phyloP scores from a whole-genome alignment of 805 yeast genomes.

The Starmera dryadoides region DNA sequence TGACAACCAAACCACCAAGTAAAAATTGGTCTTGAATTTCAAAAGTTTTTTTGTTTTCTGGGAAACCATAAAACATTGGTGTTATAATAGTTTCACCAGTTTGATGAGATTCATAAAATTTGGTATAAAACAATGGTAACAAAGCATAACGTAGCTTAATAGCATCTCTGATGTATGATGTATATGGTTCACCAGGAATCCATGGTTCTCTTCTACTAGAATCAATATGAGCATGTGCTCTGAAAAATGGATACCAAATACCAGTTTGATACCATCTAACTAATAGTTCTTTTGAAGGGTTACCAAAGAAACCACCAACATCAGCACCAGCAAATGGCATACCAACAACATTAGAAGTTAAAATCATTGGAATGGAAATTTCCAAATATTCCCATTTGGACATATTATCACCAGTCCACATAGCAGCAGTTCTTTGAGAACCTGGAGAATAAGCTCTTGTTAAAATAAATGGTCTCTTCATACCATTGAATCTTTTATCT shows the following conservation, averaged over 20 bases:
- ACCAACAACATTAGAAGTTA: constrained; percentile 75
- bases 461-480: constrained; percentile 75
- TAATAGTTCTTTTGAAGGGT: constrained; percentile 75
- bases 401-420: constrained; percentile 98
- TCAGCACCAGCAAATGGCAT: constrained; percentile 95
- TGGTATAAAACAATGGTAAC: constrained; percentile 75
- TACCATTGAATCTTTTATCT: constrained; percentile 36
- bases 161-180: constrained; percentile 59
- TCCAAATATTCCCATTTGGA: constrained; percentile 86
- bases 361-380: constrained; percentile 79
- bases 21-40: constrained; percentile 78
- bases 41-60: constrained; percentile 39
- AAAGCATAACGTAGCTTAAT: constrained; percentile 66
- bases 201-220: constrained; percentile 91
- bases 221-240: constrained; percentile 96
- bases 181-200: constrained; percentile 70
- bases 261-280: constrained; percentile 97
- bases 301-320: constrained; percentile 93
- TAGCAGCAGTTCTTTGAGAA: constrained; percentile 83
- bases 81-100: constrained; percentile 64
- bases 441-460: constrained; percentile 89
- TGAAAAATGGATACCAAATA: constrained; percentile 91
- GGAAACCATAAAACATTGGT: constrained; percentile 57
- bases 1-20: constrained; percentile 72
- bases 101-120: constrained; percentile 57